Percentiles rank a stretch among this genome's conserved stretches.
These are phyloP conservation scores for Sambucus nigra DNA, from an alignment of 129 eudicot genomes.

Conservation along the genomic window DNA sequence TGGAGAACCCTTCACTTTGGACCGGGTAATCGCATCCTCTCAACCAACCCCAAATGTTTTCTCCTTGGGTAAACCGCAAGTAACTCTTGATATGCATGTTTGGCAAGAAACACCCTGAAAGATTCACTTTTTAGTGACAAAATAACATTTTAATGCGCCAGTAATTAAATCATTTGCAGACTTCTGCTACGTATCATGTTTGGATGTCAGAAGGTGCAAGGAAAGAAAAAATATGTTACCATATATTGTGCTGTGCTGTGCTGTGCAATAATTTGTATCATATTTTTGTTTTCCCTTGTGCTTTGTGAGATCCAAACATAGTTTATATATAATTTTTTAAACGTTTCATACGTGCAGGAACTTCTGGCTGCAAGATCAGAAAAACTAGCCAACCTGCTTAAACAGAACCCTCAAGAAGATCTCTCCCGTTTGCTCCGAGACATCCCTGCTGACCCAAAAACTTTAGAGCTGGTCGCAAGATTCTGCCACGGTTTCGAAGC, in stretches of 20 bases:
- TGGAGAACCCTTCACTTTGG: constrained; percentile 21
- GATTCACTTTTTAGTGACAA: too few relatives aligned
- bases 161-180: too few relatives aligned
- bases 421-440: constrained; percentile 18
- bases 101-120: too few relatives aligned
- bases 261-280: too few relatives aligned
- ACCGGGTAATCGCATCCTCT: constrained; percentile 18
- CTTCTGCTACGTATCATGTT: too few relatives aligned
- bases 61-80: too few relatives aligned
- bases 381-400: constrained; percentile 20
- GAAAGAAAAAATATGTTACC: too few relatives aligned
- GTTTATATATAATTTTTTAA: not conserved
- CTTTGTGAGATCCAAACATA: not conserved
- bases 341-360: constrained; percentile 14
- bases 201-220: too few relatives aligned
- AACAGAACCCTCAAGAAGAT: constrained; percentile 24
- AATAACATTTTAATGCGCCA: too few relatives aligned
- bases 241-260: not conserved
- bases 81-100: too few relatives aligned
- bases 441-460: constrained; percentile 27
- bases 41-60: not conserved
- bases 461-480: constrained; percentile 38
- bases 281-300: not conserved
- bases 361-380: constrained; percentile 33
- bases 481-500: constrained; percentile 43